Conservation (phyloP, 208 protist genomes). For the Angomonas deanei region DNA sequence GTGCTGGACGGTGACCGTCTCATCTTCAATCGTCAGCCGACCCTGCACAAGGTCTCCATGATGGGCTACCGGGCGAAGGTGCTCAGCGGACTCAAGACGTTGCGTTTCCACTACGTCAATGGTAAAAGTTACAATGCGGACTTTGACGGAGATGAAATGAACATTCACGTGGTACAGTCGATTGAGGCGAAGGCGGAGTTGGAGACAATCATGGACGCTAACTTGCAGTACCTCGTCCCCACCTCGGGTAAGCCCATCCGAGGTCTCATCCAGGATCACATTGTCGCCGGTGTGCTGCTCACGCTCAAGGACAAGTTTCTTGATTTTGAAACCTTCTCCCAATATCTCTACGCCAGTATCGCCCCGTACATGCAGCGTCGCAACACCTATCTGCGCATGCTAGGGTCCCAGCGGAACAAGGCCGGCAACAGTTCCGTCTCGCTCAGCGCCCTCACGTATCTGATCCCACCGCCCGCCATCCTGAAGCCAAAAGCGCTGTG, state of each 20-base stretch:
- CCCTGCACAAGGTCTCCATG: constrained; percentile 99
- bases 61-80: constrained; percentile 96
- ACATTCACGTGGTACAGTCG: constrained; percentile 98
- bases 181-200: constrained; percentile 93
- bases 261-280: constrained; percentile 99
- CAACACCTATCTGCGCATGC: constrained; percentile 19
- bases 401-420: neutral
- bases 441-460: constrained; percentile 43
- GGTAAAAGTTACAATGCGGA: constrained; percentile 99
- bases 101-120: constrained; percentile 99
- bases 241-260: constrained; percentile 97
- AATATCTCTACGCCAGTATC: constrained; percentile 92
- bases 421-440: constrained; percentile 5
- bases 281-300: constrained; percentile 96
- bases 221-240: constrained; percentile 96
- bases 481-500: constrained; percentile 93
- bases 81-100: constrained; percentile 91
- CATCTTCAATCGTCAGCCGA: constrained; percentile 99
- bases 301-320: constrained; percentile 97
- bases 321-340: constrained; percentile 84
- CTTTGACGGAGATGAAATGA: constrained; percentile 99
- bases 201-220: constrained; percentile 90
- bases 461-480: constrained; percentile 92
- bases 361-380: constrained; percentile 69
- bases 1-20: constrained; percentile 96